Percentiles rank a stretch among this genome's conserved stretches.
Evolutionary conservation across 225 moss, liverwort and hornwort genomes (phyloP).

Genomic region (Asterella californica): DNA sequence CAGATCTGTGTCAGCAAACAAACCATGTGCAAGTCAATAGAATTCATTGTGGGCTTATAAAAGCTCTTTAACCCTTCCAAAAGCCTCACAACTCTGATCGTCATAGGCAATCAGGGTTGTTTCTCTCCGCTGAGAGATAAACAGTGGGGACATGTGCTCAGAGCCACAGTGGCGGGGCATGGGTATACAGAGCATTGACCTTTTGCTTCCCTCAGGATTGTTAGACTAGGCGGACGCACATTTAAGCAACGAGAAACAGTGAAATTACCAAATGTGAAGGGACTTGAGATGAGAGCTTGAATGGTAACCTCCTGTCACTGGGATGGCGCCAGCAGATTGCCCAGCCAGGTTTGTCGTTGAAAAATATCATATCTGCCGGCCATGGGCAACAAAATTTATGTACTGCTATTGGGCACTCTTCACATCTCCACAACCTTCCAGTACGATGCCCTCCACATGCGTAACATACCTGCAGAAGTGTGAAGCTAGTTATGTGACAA

Average conservation of each 20-base stretch:
- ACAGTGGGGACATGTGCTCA: neutral
- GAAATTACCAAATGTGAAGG: slow-evolving; percentile 30
- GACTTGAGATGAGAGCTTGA: slow-evolving; percentile 10
- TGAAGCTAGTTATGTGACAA: neutral
- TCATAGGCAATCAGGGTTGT: neutral
- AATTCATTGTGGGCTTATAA: slow-evolving; percentile 8
- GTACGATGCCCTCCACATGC: slow-evolving; percentile 57
- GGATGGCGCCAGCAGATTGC: slow-evolving; percentile 82
- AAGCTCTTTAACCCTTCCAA: neutral
- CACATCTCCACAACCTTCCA: slow-evolving; percentile 67
- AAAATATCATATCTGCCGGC: slow-evolving; percentile 54
- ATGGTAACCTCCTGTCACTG: slow-evolving; percentile 35
- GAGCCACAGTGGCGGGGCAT: neutral
- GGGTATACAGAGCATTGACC: neutral
- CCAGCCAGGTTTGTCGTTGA: slow-evolving; percentile 63
- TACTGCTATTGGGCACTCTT: slow-evolving; percentile 64
- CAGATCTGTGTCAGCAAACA: slow-evolving; percentile 48
- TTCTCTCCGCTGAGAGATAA: neutral
- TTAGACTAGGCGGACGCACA: neutral
- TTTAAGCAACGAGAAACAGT: slow-evolving; percentile 2
- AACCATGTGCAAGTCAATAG: slow-evolving; percentile 35
- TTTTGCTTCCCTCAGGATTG: neutral
- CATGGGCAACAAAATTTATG: slow-evolving; percentile 70
- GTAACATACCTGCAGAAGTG: slow-evolving; percentile 55
- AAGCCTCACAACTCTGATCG: slow-evolving; percentile 3